Evolutionary conservation across 768 basidiomycete species (phyloP).

Genomic region (Suillus occidentalis): DNA sequence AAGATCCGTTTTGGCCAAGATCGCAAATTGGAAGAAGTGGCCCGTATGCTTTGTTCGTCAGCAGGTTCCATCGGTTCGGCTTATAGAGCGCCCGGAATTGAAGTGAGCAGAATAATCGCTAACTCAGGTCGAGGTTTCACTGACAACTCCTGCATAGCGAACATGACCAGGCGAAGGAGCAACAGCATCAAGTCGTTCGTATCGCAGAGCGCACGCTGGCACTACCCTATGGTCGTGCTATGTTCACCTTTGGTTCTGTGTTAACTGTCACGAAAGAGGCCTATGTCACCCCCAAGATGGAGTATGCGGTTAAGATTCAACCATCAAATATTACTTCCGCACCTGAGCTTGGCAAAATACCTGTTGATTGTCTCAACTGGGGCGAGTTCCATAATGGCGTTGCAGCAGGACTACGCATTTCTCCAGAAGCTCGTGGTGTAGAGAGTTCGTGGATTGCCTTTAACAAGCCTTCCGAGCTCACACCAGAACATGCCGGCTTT

Average conservation of each 20-base stretch:
- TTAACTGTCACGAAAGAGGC: constrained; percentile 74
- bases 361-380: constrained; percentile 76
- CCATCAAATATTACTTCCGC: constrained; percentile 65
- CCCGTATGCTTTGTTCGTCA: constrained; percentile 86
- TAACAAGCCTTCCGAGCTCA: constrained; percentile 89
- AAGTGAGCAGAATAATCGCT: constrained; percentile 45
- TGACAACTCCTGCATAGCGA: constrained; percentile 53
- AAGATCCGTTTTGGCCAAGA: constrained; percentile 90
- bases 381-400: constrained; percentile 99
- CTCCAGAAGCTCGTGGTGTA: constrained; percentile 68
- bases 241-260: constrained; percentile 90
- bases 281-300: constrained; percentile 76
- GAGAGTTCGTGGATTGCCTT: constrained; percentile 97
- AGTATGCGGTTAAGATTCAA: constrained; percentile 71
- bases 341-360: constrained; percentile 73
- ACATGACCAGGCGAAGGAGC: constrained; percentile 82
- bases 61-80: constrained; percentile 62
- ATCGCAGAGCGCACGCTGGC: constrained; percentile 90
- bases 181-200: constrained; percentile 76
- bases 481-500: constrained; percentile 95
- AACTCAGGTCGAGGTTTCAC: background rate
- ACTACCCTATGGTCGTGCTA: constrained; percentile 83
- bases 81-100: constrained; percentile 65
- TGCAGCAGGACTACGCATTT: constrained; percentile 84
- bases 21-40: constrained; percentile 86